Evolutionary conservation across 1,284 basidiomycete species (phyloP).

Genomic region (Tausonia pullulans): DNA sequence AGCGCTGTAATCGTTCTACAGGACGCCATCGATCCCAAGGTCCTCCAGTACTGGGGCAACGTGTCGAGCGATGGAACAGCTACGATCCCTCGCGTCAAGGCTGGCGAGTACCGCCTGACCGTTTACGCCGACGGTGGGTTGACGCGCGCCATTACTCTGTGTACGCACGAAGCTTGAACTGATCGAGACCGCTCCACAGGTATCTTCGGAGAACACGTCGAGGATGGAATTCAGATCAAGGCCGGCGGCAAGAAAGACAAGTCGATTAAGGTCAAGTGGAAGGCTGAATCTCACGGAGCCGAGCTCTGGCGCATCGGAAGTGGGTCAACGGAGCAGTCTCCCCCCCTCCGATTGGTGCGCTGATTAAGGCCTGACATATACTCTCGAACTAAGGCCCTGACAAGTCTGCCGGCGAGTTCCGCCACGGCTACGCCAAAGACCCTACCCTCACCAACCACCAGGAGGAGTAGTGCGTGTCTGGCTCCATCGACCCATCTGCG

Average conservation of each 20-base stretch:
- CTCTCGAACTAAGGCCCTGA: slow-evolving; percentile 19
- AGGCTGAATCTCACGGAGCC: slow-evolving; percentile 21
- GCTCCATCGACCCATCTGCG: too few relatives aligned
- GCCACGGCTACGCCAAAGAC: slow-evolving; percentile 22
- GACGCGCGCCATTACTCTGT: background rate
- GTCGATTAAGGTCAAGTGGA: slow-evolving; percentile 19
- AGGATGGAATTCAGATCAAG: slow-evolving; percentile 22
- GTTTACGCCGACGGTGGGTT: slow-evolving; percentile 25
- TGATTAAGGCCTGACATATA: background rate
- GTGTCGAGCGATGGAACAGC: slow-evolving; percentile 21
- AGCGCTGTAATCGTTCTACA: background rate
- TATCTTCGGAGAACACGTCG: slow-evolving; percentile 26
- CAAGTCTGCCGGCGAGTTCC: slow-evolving; percentile 24
- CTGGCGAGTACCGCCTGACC: slow-evolving; percentile 27
- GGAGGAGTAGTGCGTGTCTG: slow-evolving; percentile 21
- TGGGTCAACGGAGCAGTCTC: background rate
- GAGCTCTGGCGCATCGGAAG: slow-evolving; percentile 28
- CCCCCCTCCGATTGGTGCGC: too few relatives aligned
- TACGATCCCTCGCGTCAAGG: slow-evolving; percentile 24
- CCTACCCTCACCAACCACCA: slow-evolving; percentile 20
- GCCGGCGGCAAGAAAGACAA: slow-evolving; percentile 19
- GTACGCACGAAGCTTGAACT: background rate
- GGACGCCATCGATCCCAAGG: slow-evolving; percentile 13
- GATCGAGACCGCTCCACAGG: background rate
- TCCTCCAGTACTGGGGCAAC: slow-evolving; percentile 28